Evolutionary conservation across 164 flowering plant genomes (phyloP), one percentile per base, ranked within the genome.

Genomic region (Macadamia integrifolia): DNA sequence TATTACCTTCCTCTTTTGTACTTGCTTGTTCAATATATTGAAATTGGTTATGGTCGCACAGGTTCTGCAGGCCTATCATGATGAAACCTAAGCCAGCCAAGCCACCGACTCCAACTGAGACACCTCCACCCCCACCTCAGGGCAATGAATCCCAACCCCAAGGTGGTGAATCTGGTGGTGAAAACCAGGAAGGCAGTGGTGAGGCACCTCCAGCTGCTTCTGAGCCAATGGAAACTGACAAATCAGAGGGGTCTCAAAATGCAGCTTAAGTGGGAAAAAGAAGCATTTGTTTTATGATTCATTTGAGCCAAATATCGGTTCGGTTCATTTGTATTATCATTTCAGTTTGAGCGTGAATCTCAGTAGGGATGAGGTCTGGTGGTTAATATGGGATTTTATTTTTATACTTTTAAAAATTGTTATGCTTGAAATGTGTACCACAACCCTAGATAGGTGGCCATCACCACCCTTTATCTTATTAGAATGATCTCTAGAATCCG

Each of bases 161-260:
- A 64, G 77, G 69, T 8, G 66, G 69, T 3, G 83, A 75, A 9
- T 64, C 55, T 35, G 48, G 71, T 9, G 28, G 42, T 10, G 74
- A 72, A 6, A 61, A 40, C 31, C 71, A 13, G 74, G 67, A 23
- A 18, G 85, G 68, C n/a, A 48, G 70, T 1, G 72, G 59, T 13
- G 82, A 75, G 46, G 83, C 60, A 31, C 82, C 87, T 11, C 67
- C 83, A 8, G 81, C 81, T 28, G 78, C 79, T 18, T 67, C 67
- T 1, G 92, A 84, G 77, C 82, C 91, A 46, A 89, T 89, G 94
- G 94, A 89, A 9, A 87, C 90, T 0, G 89, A 88, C 28, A 86
- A 81, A 68, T 3, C 85, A 1, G 82, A 79, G 52, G 49, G 63
- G 12, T 52, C 79, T 6, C 32, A 59, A 32, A 65, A 56, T 50